Conservation (phyloP, 441 rosid species). For the Corymbia calophylla region DNA sequence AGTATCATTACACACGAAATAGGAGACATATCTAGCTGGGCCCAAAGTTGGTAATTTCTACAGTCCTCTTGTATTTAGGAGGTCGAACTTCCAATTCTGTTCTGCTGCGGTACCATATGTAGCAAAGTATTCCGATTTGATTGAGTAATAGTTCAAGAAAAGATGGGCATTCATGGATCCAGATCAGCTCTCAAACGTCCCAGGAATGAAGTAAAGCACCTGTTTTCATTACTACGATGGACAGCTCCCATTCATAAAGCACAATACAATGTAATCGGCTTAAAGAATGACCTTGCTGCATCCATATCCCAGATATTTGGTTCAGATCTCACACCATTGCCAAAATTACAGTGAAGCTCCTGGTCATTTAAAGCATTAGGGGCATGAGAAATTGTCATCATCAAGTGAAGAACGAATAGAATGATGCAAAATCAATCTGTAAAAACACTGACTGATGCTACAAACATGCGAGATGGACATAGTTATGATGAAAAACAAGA, state of each 20-base stretch:
- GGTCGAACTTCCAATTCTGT: background rate
- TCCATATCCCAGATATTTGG: background rate
- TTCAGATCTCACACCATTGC: background rate
- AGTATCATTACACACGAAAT: too few species aligned
- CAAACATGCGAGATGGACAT: too few species aligned
- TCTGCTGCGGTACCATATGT: background rate
- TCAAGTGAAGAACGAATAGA: background rate
- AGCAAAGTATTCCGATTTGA: background rate
- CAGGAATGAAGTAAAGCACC: background rate
- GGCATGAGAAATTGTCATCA: background rate
- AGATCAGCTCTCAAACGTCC: background rate
- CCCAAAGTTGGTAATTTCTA: background rate
- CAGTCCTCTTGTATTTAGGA: background rate
- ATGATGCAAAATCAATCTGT: background rate
- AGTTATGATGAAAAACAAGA: background rate
- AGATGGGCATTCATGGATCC: background rate
- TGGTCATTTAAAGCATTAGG: background rate
- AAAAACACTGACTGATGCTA: background rate
- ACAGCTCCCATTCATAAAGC: background rate
- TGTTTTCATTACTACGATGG: background rate
- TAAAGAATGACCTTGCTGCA: background rate
- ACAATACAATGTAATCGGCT: fast-evolving
- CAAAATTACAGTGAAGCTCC: background rate
- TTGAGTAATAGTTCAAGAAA: background rate
- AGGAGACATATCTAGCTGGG: too few species aligned